phyloP scores from a whole-genome alignment of 1,284 basidiomycete genomes.

The Ustilago crameri region DNA sequence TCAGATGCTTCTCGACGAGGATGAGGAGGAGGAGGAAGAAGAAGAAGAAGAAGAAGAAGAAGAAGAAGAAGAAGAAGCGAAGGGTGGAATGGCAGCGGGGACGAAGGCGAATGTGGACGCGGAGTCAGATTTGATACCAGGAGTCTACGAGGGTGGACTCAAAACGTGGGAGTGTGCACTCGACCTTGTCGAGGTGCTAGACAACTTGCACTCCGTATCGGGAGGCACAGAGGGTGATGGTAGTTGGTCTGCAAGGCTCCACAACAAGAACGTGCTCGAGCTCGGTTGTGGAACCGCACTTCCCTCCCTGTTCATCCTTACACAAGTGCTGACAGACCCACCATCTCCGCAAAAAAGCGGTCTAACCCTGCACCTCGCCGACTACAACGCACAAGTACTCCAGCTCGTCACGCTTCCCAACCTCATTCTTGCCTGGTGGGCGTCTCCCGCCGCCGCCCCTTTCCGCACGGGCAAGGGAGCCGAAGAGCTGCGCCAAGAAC shows the following conservation, averaged over 20 bases:
- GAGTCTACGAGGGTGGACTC: constrained; percentile 92
- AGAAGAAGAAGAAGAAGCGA: constrained; percentile 25
- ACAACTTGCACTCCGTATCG: constrained; percentile 12
- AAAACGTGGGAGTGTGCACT: constrained; percentile 98
- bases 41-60: no score
- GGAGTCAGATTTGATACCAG: constrained; percentile 88
- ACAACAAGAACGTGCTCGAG: constrained; percentile 65
- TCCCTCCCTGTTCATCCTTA: constrained; percentile 80
- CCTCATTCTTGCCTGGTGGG: constrained; percentile 77
- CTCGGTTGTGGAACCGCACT: constrained; percentile 92
- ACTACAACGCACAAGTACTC: constrained; percentile 86
- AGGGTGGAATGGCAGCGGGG: background rate
- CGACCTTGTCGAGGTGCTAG: constrained; percentile 75
- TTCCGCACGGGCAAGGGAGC: constrained; percentile 20
- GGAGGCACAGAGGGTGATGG: constrained; percentile 7
- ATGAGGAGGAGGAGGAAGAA: constrained; percentile 42
- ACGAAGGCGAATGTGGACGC: constrained; percentile 31
- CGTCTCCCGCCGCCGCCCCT: constrained; percentile 26
- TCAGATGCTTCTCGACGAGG: constrained; percentile 78
- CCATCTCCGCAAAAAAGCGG: background rate
- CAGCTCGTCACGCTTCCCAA: constrained; percentile 81
- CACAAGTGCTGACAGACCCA: constrained; percentile 72
- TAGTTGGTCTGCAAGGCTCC: constrained; percentile 7
- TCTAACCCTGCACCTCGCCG: constrained; percentile 84
- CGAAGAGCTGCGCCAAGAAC: constrained; percentile 11